These are phyloP conservation scores for Penicillium sp. DNA, from an alignment of 2,329 filamentous ascomycete genomes.

Conservation along the genomic window DNA sequence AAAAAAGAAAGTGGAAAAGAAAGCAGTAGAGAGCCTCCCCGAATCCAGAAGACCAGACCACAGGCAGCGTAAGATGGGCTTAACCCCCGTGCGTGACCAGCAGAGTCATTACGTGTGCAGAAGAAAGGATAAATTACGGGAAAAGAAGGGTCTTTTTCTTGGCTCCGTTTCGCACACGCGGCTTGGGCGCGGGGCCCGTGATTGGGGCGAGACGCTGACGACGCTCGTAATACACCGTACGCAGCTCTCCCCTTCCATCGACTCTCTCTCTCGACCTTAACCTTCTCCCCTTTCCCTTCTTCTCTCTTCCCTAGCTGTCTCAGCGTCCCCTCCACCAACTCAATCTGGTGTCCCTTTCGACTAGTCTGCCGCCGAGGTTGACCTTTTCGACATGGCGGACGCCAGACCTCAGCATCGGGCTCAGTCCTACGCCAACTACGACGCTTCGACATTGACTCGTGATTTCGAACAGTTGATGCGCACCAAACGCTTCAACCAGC, in stretches of 20 bases:
- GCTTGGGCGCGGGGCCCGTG: constrained; percentile 35
- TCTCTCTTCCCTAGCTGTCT: constrained; percentile 1
- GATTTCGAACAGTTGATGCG: constrained; percentile 86
- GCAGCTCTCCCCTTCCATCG: constrained; percentile 9
- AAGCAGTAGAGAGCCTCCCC: no score
- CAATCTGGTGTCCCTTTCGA: constrained; percentile 27
- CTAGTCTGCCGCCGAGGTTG: constrained; percentile 27
- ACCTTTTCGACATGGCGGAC: constrained; percentile 37
- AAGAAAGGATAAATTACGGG: constrained; percentile 15
- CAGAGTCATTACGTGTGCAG: constrained; percentile 19
- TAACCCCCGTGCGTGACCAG: constrained; percentile 6
- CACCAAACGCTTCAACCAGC: constrained; percentile 80
- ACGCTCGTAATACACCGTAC: constrained; percentile 32
- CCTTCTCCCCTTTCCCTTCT: constrained; percentile 12
- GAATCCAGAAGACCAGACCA: neutral
- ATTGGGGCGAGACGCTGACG: constrained; percentile 41
- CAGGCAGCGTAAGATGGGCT: neutral
- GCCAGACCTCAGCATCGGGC: constrained; percentile 30
- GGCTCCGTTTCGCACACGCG: constrained; percentile 36
- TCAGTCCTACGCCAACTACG: constrained; percentile 50
- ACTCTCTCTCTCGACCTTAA: constrained; percentile 4
- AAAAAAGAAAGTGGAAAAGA: no score
- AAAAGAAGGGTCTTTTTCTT: constrained; percentile 32
- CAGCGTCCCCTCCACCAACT: constrained; percentile 5
- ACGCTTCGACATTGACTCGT: constrained; percentile 75